Evolutionary conservation across 2,329 filamentous ascomycete genomes (phyloP).

Genomic region (Domatiomyces globalis): DNA sequence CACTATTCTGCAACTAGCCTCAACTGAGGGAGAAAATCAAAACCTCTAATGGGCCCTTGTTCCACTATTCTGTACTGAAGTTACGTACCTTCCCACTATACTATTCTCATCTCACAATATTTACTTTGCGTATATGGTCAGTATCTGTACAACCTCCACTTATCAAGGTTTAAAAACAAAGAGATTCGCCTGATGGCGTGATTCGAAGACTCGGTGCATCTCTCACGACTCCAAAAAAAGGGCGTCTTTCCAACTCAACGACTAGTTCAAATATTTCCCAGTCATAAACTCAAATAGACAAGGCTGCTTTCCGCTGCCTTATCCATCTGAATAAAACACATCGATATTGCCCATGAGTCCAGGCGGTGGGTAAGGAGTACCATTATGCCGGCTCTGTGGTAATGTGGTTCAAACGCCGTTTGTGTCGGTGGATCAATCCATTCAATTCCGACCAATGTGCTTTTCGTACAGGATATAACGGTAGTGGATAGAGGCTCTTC

Average conservation of each 20-base stretch:
- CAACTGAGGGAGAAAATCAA: not conserved
- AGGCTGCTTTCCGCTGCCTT: constrained; percentile 5
- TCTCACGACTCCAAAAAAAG: constrained; percentile 5
- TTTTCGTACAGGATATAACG: constrained; percentile 18
- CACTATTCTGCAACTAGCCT: not conserved
- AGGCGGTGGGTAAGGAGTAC: constrained; percentile 1
- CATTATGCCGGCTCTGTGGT: constrained; percentile 1
- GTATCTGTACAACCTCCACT: constrained; percentile 15
- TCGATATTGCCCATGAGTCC: not conserved
- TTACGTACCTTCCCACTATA: not conserved
- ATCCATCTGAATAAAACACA: constrained; percentile 1
- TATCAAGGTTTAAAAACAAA: constrained; percentile 15
- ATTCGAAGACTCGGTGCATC: constrained; percentile 11
- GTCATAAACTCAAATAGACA: constrained; percentile 1
- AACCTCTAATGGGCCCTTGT: not conserved
- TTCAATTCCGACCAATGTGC: constrained; percentile 3
- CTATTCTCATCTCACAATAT: not conserved
- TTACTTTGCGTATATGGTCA: constrained; percentile 11
- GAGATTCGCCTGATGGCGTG: constrained; percentile 9
- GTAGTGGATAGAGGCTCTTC: constrained; percentile 9
- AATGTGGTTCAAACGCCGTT: constrained; percentile 1
- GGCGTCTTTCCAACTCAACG: not conserved
- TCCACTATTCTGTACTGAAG: not conserved
- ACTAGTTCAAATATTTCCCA: constrained; percentile 1
- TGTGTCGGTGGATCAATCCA: constrained; percentile 3